phyloP scores from a whole-genome alignment of 2,329 filamentous ascomycete species.

The Lachnum nothofagi region DNA sequence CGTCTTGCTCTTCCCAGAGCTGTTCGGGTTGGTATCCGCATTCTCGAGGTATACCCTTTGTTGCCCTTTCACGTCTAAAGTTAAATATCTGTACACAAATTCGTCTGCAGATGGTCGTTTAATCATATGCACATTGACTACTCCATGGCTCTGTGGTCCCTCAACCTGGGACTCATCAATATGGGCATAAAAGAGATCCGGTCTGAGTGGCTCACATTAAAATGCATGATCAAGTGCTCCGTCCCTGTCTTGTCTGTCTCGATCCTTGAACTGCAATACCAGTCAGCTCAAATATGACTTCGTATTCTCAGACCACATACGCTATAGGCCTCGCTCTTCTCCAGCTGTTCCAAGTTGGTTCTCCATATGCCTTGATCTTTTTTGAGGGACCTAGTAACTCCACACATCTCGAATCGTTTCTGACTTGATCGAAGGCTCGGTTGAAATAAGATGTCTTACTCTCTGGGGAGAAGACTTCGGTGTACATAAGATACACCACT shows the following conservation, averaged over 20 bases:
- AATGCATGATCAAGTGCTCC: conserved; percentile 79
- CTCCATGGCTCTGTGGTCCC: conserved; percentile 67
- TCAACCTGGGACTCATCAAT: conserved; percentile 54
- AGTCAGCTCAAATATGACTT: conserved; percentile 29
- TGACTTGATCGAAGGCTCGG: conserved; percentile 74
- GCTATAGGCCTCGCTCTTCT: conserved; percentile 59
- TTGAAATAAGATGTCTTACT: conserved; percentile 88
- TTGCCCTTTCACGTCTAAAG: conserved; percentile 71
- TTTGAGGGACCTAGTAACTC: conserved; percentile 69
- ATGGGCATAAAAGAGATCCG: neutral
- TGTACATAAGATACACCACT: conserved; percentile 73
- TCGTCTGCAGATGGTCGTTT: conserved; percentile 61
- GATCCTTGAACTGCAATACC: conserved; percentile 51
- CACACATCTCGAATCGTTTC: conserved; percentile 63
- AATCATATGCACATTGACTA: conserved; percentile 73
- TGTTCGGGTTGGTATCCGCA: conserved; percentile 37
- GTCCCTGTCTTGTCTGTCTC: conserved; percentile 69
- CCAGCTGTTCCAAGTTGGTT: conserved; percentile 78
- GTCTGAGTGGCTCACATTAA: conserved; percentile 55
- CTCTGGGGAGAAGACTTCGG: conserved; percentile 76
- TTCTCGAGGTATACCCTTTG: conserved; percentile 62
- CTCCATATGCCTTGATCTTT: conserved; percentile 75
- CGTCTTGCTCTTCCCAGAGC: conserved; percentile 27
- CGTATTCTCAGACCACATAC: conserved; percentile 35
- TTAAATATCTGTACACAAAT: conserved; percentile 76